phyloP scores from a whole-genome alignment of 1,284 basidiomycete genomes.

The Leccinum pachyderme region DNA sequence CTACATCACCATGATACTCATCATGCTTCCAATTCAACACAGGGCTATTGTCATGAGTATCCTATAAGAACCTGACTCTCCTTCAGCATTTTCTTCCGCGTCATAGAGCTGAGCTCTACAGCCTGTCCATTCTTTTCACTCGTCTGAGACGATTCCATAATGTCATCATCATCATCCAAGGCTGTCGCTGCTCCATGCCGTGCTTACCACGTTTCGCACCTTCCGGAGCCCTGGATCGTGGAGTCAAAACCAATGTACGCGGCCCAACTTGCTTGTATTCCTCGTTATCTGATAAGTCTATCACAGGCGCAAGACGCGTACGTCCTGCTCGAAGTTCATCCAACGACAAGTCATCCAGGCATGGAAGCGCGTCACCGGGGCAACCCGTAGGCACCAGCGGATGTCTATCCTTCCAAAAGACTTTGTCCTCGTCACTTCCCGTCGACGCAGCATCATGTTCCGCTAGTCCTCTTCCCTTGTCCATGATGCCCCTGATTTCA shows the following conservation, averaged over 20 bases:
- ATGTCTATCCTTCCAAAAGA: constrained; percentile 54
- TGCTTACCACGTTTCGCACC: constrained; percentile 14
- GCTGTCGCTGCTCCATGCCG: constrained; percentile 8
- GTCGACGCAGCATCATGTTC: constrained; percentile 47
- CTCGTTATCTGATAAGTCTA: not conserved
- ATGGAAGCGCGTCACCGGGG: constrained; percentile 60
- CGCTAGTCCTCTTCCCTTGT: constrained; percentile 11
- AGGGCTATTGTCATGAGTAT: constrained; percentile 18
- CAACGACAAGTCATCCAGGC: constrained; percentile 55
- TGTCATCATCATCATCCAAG: constrained; percentile 8
- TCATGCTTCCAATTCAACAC: not conserved
- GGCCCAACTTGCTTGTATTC: not conserved
- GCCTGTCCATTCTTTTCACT: constrained; percentile 26
- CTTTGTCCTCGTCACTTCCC: constrained; percentile 58
- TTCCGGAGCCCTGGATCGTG: constrained; percentile 26
- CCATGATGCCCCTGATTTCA: constrained; percentile 11
- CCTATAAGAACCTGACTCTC: constrained; percentile 15
- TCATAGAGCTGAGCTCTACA: constrained; percentile 12
- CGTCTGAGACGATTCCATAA: constrained; percentile 28
- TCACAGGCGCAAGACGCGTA: constrained; percentile 22
- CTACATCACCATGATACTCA: constrained; percentile 1
- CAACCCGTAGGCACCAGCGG: constrained; percentile 49
- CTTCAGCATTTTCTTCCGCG: not conserved
- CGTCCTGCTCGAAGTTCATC: constrained; percentile 47
- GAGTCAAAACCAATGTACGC: constrained; percentile 28